Base-by-base conservation (phyloP, 73 alveolate genomes). In the Paramecium pentaurelia region DNA sequence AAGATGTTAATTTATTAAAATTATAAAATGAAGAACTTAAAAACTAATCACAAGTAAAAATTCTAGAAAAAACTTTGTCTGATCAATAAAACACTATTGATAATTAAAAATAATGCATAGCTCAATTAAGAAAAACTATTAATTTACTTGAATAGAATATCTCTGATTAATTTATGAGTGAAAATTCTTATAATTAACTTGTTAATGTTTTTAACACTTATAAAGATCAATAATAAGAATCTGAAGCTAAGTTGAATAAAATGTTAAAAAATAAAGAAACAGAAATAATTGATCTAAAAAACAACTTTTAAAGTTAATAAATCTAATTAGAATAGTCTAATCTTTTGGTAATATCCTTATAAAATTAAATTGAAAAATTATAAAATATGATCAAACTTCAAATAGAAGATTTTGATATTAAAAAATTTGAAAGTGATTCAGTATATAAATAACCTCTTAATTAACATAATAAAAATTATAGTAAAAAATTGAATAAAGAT, bases 111-210 rank as follows among this genome's bases (percentile, higher is more conserved):
- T 37, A 37, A 73, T 73, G 47, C 7, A 73, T 73, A 14, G 87
- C 87, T 8, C 47, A 73, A 73, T 34, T 73, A 38, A 73, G 87
- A 36, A 73, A 73, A 73, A 73, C 87, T 64, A 64, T 64, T 34
- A 64, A 64, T 64, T 34, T 64, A 64, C 28, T 64, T 1, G 84
- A 64, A 32, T 34, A 64, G 27, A 64, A 64, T 64, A 64, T 64
- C 4, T 28, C 84, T 64, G 84, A 64, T 64, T 34, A 64, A 64
- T 64, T 64, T 64, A 32, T 12, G 47, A 64, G 84, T 64, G 84
- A 64, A 32, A 64, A 64, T n/a, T 34, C 42, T 2, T 64, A 64
- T 34, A 32, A 28, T 34, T 28, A 32, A 64, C 47, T 64, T 32
- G 28, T 64, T 12, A 28, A 34, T 32, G 47, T 25, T 28, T 64